Base-by-base conservation (phyloP, 441 rosid species). In the Gossypium davidsonii region DNA sequence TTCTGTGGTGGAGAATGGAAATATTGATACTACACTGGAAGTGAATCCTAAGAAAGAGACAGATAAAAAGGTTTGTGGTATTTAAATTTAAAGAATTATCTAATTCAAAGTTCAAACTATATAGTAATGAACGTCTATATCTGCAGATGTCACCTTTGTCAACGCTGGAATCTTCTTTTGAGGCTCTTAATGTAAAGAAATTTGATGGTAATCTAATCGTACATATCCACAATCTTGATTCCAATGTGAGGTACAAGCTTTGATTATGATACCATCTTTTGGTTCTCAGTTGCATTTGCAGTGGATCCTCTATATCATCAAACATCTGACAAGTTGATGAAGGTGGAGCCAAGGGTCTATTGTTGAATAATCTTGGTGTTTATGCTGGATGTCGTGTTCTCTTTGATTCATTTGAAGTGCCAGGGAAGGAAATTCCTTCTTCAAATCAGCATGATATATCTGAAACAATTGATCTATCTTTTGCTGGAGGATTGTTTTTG, bases 251-350 rank as follows among this genome's bases (percentile, higher is more conserved):
- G 74, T 55, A 68, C 71, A 70, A 65, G 48, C 72, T 58, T 76
- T 77, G 63, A 62, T 5, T 72, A 26, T 76, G 18, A 81, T 59
- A 37, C 18, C 48, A 11, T 71, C 77, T 55, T 31, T 79, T 72
- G 64, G 55, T 74, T 82, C 75, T 58, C 84, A 94, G 98, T 83
- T 86, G 97, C 98, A 56, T 92, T 94, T 85, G 89, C 90, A 2
- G 98, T 94, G 78, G 98, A 92, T 85, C 97, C 98, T 11, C 85
- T 94, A 51, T 94, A 94, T 83, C 96, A 91, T 79, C 97, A 94
- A 77, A 92, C 98, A 55, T 90, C 97, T 70, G 98, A 59, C 94
- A 92, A 80, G 91, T 92, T 80, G 97, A 94, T 78, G 98, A 90
- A 89, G 98, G 97, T 74, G 97, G 98, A 76, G 97, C 92, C 57